A percentile compares a stretch with the other conserved stretches of the same genome.
Conservation (phyloP, 495 filamentous ascomycete species). For the Annulohypoxylon stygium region DNA sequence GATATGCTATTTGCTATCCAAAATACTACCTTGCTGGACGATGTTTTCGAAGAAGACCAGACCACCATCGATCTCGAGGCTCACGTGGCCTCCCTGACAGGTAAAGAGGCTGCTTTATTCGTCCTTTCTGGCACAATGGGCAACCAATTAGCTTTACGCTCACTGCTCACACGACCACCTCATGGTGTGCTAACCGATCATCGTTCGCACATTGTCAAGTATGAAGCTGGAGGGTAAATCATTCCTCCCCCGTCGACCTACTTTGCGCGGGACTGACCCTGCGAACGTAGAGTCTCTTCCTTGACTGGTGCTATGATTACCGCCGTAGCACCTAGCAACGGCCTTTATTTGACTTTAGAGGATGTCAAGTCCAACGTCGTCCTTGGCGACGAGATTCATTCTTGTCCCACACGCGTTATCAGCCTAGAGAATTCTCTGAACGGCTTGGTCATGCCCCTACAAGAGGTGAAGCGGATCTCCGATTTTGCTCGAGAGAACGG, state of each 20-base stretch:
- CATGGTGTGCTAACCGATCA: conserved; percentile 77
- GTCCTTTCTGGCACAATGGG: conserved; percentile 94
- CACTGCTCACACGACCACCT: conserved; percentile 76
- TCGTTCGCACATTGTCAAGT: conserved; percentile 73
- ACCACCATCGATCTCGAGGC: conserved; percentile 80
- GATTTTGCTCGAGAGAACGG: conserved; percentile 73
- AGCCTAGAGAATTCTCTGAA: conserved; percentile 84
- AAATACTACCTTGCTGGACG: conserved; percentile 75
- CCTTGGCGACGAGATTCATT: conserved; percentile 61
- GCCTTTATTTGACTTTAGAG: conserved; percentile 75
- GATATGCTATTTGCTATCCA: conserved; percentile 79
- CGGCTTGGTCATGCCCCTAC: conserved; percentile 78
- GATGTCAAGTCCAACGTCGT: conserved; percentile 71
- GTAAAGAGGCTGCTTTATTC: conserved; percentile 79
- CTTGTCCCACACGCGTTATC: conserved; percentile 77
- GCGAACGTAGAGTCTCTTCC: conserved; percentile 58
- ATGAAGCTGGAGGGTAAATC: conserved; percentile 76
- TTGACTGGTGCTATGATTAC: conserved; percentile 70
- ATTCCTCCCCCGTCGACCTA: not conserved
- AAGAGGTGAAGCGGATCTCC: conserved; percentile 71
- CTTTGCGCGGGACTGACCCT: conserved; percentile 21
- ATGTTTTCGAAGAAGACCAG: conserved; percentile 85
- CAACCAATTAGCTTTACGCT: conserved; percentile 79
- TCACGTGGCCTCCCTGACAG: conserved; percentile 76
- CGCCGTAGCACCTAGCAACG: conserved; percentile 70